Evolutionary conservation across 208 protist genomes (phyloP).

Genomic region (Trypanosomatidae sp.): DNA sequence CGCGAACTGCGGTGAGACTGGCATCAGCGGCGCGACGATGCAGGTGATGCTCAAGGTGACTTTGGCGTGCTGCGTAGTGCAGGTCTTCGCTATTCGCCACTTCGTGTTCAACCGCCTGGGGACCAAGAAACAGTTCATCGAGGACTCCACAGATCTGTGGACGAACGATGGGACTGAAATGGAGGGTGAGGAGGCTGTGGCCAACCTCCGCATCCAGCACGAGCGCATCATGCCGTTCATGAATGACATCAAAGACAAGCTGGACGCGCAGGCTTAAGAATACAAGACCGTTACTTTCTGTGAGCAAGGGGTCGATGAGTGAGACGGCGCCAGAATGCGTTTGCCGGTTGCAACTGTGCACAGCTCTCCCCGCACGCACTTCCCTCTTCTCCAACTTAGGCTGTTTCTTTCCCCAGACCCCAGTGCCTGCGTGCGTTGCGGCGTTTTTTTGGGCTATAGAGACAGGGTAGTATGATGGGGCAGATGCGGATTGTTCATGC

Average conservation of each 20-base stretch:
- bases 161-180: slow-evolving; percentile 79
- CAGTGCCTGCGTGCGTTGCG: background rate
- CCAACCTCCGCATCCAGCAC: slow-evolving; percentile 85
- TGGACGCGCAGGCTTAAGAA: slow-evolving; percentile 35
- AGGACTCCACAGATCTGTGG: slow-evolving; percentile 82
- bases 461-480: background rate
- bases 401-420: background rate
- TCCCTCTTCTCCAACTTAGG: background rate
- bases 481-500: too few relatives aligned
- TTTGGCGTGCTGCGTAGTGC: slow-evolving; percentile 29
- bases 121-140: slow-evolving; percentile 74
- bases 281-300: background rate
- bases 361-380: background rate
- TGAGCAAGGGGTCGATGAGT: background rate
- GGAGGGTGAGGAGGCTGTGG: slow-evolving; percentile 83
- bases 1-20: slow-evolving; percentile 57
- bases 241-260: slow-evolving; percentile 80
- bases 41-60: slow-evolving; percentile 35
- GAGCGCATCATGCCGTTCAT: slow-evolving; percentile 92
- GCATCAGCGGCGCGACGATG: slow-evolving; percentile 73
- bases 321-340: background rate
- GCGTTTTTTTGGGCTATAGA: background rate
- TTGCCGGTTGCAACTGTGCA: background rate
- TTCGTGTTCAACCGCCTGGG: slow-evolving; percentile 50
- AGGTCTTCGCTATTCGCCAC: slow-evolving; percentile 34